phyloP scores from a whole-genome alignment of 2,329 filamentous ascomycete genomes.

The Curvularia sp. region DNA sequence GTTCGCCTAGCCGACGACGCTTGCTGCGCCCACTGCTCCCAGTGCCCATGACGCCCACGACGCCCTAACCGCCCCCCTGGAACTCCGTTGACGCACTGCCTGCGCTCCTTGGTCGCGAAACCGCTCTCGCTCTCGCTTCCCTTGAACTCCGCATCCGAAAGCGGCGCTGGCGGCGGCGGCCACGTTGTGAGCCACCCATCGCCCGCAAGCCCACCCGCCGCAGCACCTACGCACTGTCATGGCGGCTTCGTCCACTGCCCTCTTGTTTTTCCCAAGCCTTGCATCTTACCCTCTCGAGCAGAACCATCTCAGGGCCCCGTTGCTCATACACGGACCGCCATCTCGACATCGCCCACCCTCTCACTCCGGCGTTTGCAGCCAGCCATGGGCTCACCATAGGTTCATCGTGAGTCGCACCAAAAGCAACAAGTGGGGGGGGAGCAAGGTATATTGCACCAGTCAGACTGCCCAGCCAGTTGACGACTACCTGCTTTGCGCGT shows the following conservation, averaged over 20 bases:
- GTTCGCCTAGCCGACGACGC: slow-evolving; percentile 42
- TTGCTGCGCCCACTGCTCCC: slow-evolving; percentile 22
- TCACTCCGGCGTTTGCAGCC: background rate
- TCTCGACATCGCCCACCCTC: too few relatives aligned
- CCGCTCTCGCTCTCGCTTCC: slow-evolving; percentile 17
- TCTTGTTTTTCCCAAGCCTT: background rate
- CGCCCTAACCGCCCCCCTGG: slow-evolving; percentile 37
- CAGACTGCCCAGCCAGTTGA: slow-evolving; percentile 3
- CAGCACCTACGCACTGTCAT: slow-evolving; percentile 3
- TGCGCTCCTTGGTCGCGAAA: background rate
- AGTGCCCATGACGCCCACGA: slow-evolving; percentile 27
- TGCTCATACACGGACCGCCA: background rate
- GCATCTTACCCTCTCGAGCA: background rate
- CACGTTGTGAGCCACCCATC: slow-evolving; percentile 39
- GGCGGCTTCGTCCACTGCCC: slow-evolving; percentile 3
- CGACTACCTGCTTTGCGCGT: slow-evolving; percentile 25
- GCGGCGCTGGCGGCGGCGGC: slow-evolving; percentile 25
- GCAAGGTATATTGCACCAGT: background rate
- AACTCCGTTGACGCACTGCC: slow-evolving; percentile 32
- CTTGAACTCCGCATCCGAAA: slow-evolving; percentile 24
- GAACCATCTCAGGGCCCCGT: slow-evolving; percentile 6
- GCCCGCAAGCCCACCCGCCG: slow-evolving; percentile 4
- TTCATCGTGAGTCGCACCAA: background rate
- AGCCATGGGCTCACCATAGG: background rate
- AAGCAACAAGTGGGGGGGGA: background rate